Conservation (phyloP, 1,284 basidiomycete genomes). For the Garcileccinum viscosum region DNA sequence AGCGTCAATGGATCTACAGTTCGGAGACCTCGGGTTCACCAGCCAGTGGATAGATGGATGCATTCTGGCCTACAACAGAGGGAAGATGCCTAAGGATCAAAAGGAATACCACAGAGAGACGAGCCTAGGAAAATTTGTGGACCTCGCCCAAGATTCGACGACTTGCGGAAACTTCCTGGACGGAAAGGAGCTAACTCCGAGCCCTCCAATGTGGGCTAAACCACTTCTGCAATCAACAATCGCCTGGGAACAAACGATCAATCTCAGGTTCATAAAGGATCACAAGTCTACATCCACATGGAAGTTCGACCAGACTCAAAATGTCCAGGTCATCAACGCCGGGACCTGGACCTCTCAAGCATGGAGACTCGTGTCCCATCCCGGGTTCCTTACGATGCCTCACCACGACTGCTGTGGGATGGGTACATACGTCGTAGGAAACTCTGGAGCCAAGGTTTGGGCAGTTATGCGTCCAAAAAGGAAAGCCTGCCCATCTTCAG, state of each 20-base stretch:
- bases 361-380: constrained; percentile 8
- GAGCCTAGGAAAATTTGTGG: not conserved
- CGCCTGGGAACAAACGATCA: constrained; percentile 1
- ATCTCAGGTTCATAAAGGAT: not conserved
- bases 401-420: constrained; percentile 9
- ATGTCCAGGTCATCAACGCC: not conserved
- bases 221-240: constrained; percentile 5
- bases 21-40: not conserved
- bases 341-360: not conserved
- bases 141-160: not conserved
- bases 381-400: not conserved
- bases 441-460: not conserved
- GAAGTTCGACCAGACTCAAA: not conserved
- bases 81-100: no score
- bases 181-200: not conserved
- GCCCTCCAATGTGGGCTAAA: not conserved
- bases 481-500: not conserved
- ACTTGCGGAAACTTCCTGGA: constrained; percentile 13
- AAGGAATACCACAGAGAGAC: not conserved
- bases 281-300: not conserved
- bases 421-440: not conserved
- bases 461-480: not conserved
- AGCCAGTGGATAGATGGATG: constrained; percentile 2
- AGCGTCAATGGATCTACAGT: not conserved
- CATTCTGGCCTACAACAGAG: not conserved